A percentile compares a stretch with the other conserved stretches of the same genome.
Conservation (phyloP, 1,284 basidiomycete genomes). For the Albatrellus sp. region DNA sequence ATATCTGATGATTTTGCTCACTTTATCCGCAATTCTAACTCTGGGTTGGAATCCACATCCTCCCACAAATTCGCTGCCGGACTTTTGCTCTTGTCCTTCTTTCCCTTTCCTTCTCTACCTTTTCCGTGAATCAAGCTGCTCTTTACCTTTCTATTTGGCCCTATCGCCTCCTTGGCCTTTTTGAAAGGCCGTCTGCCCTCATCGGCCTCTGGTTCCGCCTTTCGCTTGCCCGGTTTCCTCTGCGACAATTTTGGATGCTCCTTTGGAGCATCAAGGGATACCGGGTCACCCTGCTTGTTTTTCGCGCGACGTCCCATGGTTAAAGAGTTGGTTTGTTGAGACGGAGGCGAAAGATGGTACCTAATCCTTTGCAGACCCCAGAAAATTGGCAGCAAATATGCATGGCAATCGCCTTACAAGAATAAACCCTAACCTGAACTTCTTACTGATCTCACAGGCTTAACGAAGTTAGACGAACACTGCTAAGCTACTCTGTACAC, state of each 20-base stretch:
- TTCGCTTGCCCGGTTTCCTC: conserved; percentile 63
- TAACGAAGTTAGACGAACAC: too few relatives aligned
- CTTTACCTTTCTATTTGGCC: conserved; percentile 13
- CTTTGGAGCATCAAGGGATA: conserved; percentile 37
- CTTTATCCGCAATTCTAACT: conserved; percentile 31
- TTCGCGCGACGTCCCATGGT: conserved; percentile 85
- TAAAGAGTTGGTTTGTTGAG: background rate
- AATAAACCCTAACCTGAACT: background rate
- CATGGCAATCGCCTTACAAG: background rate
- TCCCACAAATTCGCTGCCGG: conserved; percentile 13
- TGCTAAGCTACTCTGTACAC: background rate
- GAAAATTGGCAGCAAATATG: background rate
- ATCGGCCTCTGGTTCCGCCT: conserved; percentile 42
- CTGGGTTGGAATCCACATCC: conserved; percentile 34
- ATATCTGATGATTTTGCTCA: conserved; percentile 17
- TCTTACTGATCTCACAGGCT: background rate
- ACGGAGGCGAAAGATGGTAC: background rate
- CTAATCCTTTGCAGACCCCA: background rate
- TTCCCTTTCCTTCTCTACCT: conserved; percentile 12
- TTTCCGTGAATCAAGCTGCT: too few relatives aligned
- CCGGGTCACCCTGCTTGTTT: conserved; percentile 78
- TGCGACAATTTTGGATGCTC: conserved; percentile 22
- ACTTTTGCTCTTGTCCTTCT: conserved; percentile 13
- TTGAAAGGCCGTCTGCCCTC: conserved; percentile 37
- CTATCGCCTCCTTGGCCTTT: conserved; percentile 35